Base-by-base conservation (phyloP, 2,329 filamentous ascomycete species). In the Harringtonia aguacate region DNA sequence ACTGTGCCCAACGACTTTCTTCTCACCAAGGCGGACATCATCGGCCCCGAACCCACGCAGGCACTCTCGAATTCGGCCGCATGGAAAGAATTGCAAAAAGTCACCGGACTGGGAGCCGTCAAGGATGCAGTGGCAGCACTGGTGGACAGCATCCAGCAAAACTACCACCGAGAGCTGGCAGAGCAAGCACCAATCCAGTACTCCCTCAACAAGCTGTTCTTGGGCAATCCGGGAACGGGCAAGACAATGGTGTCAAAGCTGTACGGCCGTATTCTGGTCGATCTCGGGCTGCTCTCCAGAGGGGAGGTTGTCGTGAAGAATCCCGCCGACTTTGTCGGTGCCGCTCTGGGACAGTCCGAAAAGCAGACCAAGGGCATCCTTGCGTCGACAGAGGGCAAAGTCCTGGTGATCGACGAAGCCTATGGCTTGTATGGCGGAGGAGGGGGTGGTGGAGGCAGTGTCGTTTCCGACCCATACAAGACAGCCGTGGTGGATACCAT, bases 361-460 rank as follows among this genome's bases (percentile, higher is more conserved):
- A 64, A 69, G 1, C 76, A 79, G 27, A 88, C 84, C 0, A 88
- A 85, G 49, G 78, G 66, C 0, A 86, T 88, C 8, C 65, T 89
- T 0, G 75, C 73, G 0, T 62, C 76, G 0, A 78, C 80, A 0
- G 48, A 72, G 0, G 85, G 85, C 0, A 89, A 89, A 50, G 81
- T 89, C 0, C 68, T 89, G 0, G 74, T 89, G 13, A 86, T 90
- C 3, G 85, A 90, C 48, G 84, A 90, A 55, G 84, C 84, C 0
- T 88, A 89, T 48, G 76, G 77, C 36, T 66, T 89, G 0, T 73
- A 68, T 39, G 58, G 61, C 2, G 64, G 63, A 0, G 24, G 7
- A 6, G 10, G 7, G 24, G 10, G 7, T 10, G 24, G 24, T 10
- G 24, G 24, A 6, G 10, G 24, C 24, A 27, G 24, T 10, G 61